Percentiles rank a stretch among this genome's conserved stretches.
Evolutionary conservation across 2,329 filamentous ascomycete species (phyloP).

Genomic region (Colletotrichum tabaci): DNA sequence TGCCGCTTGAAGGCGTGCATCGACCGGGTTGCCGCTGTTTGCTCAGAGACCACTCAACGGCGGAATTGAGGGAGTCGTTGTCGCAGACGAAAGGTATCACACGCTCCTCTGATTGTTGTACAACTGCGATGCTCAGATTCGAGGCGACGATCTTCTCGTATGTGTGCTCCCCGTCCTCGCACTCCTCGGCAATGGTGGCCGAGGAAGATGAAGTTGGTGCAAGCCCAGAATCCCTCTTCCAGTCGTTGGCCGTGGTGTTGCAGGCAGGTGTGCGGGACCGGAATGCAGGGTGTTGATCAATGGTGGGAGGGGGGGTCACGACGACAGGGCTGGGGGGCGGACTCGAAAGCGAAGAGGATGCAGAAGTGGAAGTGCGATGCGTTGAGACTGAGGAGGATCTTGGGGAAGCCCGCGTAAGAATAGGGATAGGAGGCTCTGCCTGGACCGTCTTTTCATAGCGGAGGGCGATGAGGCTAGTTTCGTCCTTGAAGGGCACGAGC

Average conservation of each 20-base stretch:
- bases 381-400: slow-evolving; percentile 45
- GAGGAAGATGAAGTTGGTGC: slow-evolving; percentile 61
- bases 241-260: slow-evolving; percentile 54
- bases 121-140: neutral
- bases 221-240: slow-evolving; percentile 71
- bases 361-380: slow-evolving; percentile 34
- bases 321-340: slow-evolving; percentile 49
- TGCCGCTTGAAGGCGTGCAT: slow-evolving; percentile 26
- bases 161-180: slow-evolving; percentile 56
- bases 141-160: slow-evolving; percentile 41
- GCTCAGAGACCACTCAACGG: slow-evolving; percentile 14
- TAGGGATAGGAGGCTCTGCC: slow-evolving; percentile 70
- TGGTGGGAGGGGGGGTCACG: slow-evolving; percentile 53
- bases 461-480: slow-evolving; percentile 66
- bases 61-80: slow-evolving; percentile 51
- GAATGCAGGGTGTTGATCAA: slow-evolving; percentile 69
- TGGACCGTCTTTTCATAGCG: slow-evolving; percentile 74
- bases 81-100: slow-evolving; percentile 43
- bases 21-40: slow-evolving; percentile 19
- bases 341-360: slow-evolving; percentile 29
- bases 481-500: slow-evolving; percentile 61
- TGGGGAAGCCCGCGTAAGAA: slow-evolving; percentile 61
- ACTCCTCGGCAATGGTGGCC: slow-evolving; percentile 58
- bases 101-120: slow-evolving; percentile 44
- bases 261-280: slow-evolving; percentile 48